A percentile compares a stretch with the other conserved stretches of the same genome.
phyloP scores from a whole-genome alignment of 768 basidiomycete genomes.

The Tricholoma bakamatsutake region DNA sequence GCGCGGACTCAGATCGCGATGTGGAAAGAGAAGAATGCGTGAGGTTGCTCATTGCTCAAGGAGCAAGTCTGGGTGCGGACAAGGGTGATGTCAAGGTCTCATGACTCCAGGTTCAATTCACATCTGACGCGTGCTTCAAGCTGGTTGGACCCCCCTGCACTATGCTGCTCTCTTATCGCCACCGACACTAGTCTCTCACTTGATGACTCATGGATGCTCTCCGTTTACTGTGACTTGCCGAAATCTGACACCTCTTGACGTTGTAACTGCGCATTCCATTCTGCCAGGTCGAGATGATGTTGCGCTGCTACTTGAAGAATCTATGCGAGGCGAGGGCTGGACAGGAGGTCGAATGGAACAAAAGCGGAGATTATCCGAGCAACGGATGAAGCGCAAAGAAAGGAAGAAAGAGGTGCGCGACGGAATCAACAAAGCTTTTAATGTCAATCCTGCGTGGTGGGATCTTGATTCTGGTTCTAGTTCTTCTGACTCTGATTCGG shows the following conservation, averaged over 20 bases:
- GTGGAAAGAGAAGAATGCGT: constrained; percentile 91
- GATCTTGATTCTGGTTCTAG: constrained; percentile 39
- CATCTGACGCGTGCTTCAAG: constrained; percentile 33
- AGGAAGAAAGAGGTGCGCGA: constrained; percentile 52
- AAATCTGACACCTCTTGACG: constrained; percentile 82
- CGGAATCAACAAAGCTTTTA: constrained; percentile 51
- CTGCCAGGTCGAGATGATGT: constrained; percentile 83
- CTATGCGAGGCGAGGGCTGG: constrained; percentile 85
- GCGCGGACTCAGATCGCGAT: constrained; percentile 74
- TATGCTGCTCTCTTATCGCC: constrained; percentile 86
- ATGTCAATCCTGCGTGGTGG: constrained; percentile 63
- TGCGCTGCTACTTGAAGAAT: constrained; percentile 80
- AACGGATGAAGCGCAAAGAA: constrained; percentile 45
- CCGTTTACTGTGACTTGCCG: constrained; percentile 71
- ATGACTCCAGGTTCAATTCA: constrained; percentile 1
- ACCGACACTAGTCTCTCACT: constrained; percentile 84
- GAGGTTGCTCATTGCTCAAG: constrained; percentile 70
- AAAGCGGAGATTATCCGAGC: constrained; percentile 53
- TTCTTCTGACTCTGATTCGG: constrained; percentile 28
- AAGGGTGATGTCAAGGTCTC: constrained; percentile 40
- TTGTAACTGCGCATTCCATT: constrained; percentile 78
- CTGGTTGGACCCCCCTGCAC: constrained; percentile 93
- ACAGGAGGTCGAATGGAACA: constrained; percentile 72
- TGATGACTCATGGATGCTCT: constrained; percentile 90
- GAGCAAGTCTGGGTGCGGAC: constrained; percentile 65